A percentile compares a stretch with the other conserved stretches of the same genome.
Evolutionary conservation across 2,329 filamentous ascomycete species (phyloP).

Genomic region (Helminthosporium solani): DNA sequence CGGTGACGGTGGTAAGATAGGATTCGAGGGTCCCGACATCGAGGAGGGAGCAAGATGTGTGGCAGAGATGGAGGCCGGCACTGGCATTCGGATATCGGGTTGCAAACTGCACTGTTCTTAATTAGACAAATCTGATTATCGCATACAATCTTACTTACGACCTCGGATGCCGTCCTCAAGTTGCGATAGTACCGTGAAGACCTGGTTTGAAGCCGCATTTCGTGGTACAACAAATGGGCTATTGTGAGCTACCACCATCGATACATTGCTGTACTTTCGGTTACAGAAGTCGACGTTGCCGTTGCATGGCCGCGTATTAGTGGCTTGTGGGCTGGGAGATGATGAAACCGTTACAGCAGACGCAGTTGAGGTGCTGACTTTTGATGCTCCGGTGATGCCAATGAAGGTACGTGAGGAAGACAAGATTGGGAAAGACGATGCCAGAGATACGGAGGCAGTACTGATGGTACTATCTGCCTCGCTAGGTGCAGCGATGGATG

Average conservation of each 20-base stretch:
- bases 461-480: constrained; percentile 1
- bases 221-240: constrained; percentile 32
- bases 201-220: constrained; percentile 39
- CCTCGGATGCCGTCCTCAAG: constrained; percentile 40
- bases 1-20: constrained; percentile 67
- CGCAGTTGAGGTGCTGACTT: constrained; percentile 9
- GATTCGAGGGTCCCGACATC: constrained; percentile 75
- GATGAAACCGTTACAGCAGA: constrained; percentile 13
- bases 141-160: constrained; percentile 19
- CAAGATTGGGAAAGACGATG: constrained; percentile 8
- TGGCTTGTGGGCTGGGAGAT: constrained; percentile 13
- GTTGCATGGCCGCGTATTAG: constrained; percentile 38
- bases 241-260: constrained; percentile 41
- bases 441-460: constrained; percentile 6
- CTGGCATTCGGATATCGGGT: constrained; percentile 57
- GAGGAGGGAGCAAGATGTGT: constrained; percentile 78
- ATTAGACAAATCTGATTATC: background rate
- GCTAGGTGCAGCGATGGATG: background rate
- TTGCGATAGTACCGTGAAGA: constrained; percentile 28
- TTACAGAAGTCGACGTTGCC: constrained; percentile 38
- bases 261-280: constrained; percentile 36
- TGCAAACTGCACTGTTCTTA: constrained; percentile 58
- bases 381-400: constrained; percentile 19
- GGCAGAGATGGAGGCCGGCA: constrained; percentile 68
- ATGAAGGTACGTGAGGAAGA: constrained; percentile 16